Base-by-base conservation (phyloP, 2,329 filamentous ascomycete genomes). In the Epichloe glyceriae region DNA sequence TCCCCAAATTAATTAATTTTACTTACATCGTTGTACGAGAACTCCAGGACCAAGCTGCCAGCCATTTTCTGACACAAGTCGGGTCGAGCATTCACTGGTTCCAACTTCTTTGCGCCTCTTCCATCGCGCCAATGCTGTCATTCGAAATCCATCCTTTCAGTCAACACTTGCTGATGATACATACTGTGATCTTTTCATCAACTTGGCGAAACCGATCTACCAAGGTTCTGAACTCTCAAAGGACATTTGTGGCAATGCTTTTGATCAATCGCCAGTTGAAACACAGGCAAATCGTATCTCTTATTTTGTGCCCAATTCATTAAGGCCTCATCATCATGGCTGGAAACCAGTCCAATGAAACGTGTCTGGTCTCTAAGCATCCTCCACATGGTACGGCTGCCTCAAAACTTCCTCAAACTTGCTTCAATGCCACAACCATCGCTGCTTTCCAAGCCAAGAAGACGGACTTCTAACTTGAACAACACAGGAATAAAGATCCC, bases 401-500 rank as follows among this genome's bases (percentile, higher is more conserved):
- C 35, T 38, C n/a, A n/a, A 5, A 38, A 38, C 14, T 38, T 42
- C n/a, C 17, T 42, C 8, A 4, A 30, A 30, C 26, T 30, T 30
- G 26, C 26, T 42, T 42, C 39, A 17, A 33, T 30, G 19, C 26
- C 22, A 38, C 14, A 46, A n/a, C 15, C 17, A n/a, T 17, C 0
- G 39, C 12, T 38, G 7, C 6, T 38, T 8, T 38, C 14, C 14
- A 14, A 30, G 35, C 35, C 35, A 38, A n/a, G 7, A 38, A 38
- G 7, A 38, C 7, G 7, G 7, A 15, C 35, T 38, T 5, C 35
- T n/a, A n/a, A 38, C 35, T 38, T 6, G 12, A 38, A 42, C 56
- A 38, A 42, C 56, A 64, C 53, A 64, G 66, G 33, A 60, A 19
- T 12, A 19, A 15, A 42, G 60, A 43, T 66, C 65, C 10, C 55